A percentile compares a stretch with the other conserved stretches of the same genome.
These are phyloP conservation scores for Diplodia mutila DNA, from an alignment of 2,329 filamentous ascomycete genomes.

Conservation along the genomic window DNA sequence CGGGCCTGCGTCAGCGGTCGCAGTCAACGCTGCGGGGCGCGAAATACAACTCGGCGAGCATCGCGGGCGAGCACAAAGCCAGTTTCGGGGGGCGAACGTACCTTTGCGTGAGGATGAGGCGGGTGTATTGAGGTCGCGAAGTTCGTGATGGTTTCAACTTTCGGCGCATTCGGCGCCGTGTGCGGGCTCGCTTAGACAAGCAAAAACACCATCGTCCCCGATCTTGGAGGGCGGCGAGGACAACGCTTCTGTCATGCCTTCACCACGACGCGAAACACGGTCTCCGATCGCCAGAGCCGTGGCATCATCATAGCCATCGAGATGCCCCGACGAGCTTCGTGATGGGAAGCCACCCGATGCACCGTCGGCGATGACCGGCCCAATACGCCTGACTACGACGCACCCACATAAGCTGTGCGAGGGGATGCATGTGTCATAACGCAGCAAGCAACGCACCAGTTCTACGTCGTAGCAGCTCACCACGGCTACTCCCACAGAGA, in stretches of 20 bases:
- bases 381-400: background rate
- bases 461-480: background rate
- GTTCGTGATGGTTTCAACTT: constrained; percentile 28
- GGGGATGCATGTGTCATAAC: constrained; percentile 14
- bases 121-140: constrained; percentile 22
- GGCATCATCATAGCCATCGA: background rate
- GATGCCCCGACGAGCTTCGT: background rate
- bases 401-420: constrained; percentile 16
- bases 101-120: constrained; percentile 26
- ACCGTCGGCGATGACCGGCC: background rate
- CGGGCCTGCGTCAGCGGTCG: constrained; percentile 13
- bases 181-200: constrained; percentile 26
- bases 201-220: constrained; percentile 21
- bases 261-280: background rate
- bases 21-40: constrained; percentile 3
- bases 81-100: constrained; percentile 15
- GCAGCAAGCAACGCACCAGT: constrained; percentile 5
- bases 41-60: background rate
- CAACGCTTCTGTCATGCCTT: background rate
- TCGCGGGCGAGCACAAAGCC: background rate
- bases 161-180: constrained; percentile 25
- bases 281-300: background rate
- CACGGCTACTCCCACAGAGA: background rate
- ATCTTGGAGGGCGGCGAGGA: background rate
- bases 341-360: constrained; percentile 3